Evolutionary conservation across 148 eudicot genomes (phyloP), one percentile per base, ranked within the genome.

Genomic region (Diospyros kaki): DNA sequence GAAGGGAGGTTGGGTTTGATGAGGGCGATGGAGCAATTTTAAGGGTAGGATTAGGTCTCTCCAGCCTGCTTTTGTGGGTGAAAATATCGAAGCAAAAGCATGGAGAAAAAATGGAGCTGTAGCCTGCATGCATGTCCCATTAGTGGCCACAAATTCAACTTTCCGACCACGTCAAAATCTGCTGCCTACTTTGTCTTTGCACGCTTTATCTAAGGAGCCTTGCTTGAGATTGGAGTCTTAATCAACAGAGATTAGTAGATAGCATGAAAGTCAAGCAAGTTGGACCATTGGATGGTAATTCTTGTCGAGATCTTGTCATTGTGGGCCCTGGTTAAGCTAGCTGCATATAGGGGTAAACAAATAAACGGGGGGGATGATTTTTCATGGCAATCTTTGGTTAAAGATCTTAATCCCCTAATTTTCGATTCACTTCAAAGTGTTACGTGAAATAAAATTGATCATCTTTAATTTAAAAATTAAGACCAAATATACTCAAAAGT

Each of bases 61-160:
- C 28, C 28, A 28, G 28, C 28, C 28, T 28, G 28, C 40, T 43
- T 67, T 15, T 62, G 74, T 45, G 18, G 28, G 28, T 0, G 28
- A 28, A 28, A 28, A 28, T 28, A 46, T 68, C 64, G 69, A 66
- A 72, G 73, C 67, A 61, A 61, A 81, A 64, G 43, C 44, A 64
- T 41, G 11, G 66, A 73, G 66, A 73, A 77, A 59, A 73, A 70
- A 78, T 28, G 28, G 28, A 28, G 28, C 28, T 28, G 28, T 28
- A 28, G 28, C 28, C 73, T 67, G 68, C 80, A 74, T 74, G 70
- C 65, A 73, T 80, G 74, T 65, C 82, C 61, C 73, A 53, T 56
- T 44, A 71, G 74, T 71, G 41, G 56, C 64, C 64, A 71, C 64
- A 44, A 58, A 5, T 48, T n/a, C 53, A 43, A n/a, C 64, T 71